Evolutionary conservation across 225 moss, liverwort and hornwort genomes (phyloP), one percentile per base, ranked within the genome.

Genomic region (Polytrichum commune): DNA sequence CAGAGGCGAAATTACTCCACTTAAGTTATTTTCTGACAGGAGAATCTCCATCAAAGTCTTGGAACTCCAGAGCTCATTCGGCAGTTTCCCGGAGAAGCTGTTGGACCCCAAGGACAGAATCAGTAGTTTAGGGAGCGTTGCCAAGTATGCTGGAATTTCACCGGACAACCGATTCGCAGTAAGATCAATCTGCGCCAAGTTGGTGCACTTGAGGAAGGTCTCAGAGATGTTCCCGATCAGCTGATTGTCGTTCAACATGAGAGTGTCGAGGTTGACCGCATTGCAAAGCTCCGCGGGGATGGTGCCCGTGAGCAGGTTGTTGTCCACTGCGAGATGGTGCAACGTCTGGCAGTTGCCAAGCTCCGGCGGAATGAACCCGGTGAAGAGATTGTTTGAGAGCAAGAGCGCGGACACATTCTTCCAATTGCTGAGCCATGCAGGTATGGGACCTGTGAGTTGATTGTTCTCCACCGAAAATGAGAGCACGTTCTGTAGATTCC

Each of bases 401-500:
- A 78, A 71, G 1, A 86, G 78, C 5, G 81, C 72, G 5, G 70
- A 77, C 1, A 73, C 77, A 33, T 64, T 79, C 54, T 79, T 80
- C 90, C 90, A 90, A 64, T 66, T 71, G 28, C 79, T 80, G 5
- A 90, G 75, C 87, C 87, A 85, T 62, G 72, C 27, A 1, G 90
- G 87, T 20, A 88, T 79, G 1, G 74, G 62, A 25, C 90, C 90
- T 25, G 79, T 81, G 28, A 90, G 65, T 19, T 63, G 80, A 62
- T 90, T 90, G 19, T 81, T 77, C 22, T 87, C 79, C 27, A 90
- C 73, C 2, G 90, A 74, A 53, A 90, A 85, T 19, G 90, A 83
- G 68, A 87, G 64, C n/a, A 88, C 72, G 19, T 61, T 72, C 68
- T 16, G 80, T 23, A 90, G 80, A 22, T 72, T 67, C 0, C 79